A percentile compares a stretch with the other conserved stretches of the same genome.
These are phyloP conservation scores for Colletotrichum graminicola DNA, from an alignment of 2,329 filamentous ascomycete genomes.

Conservation along the genomic window DNA sequence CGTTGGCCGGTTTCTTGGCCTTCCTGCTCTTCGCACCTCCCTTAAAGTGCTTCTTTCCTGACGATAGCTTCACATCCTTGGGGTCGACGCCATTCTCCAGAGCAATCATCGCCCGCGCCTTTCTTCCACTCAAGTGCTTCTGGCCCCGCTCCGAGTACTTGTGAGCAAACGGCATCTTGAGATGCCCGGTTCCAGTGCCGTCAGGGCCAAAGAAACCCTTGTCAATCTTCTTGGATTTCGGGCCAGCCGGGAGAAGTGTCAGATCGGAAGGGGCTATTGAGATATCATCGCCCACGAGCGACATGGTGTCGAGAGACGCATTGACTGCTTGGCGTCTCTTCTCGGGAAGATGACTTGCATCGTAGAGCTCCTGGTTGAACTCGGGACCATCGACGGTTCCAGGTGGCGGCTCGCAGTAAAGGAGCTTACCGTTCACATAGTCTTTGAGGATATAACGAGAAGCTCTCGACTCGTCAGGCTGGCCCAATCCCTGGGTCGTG, in stretches of 20 bases:
- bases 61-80: slow-evolving; percentile 75
- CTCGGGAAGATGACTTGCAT: slow-evolving; percentile 82
- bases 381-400: slow-evolving; percentile 75
- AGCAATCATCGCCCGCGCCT: slow-evolving; percentile 83
- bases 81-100: slow-evolving; percentile 88
- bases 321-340: slow-evolving; percentile 79
- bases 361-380: slow-evolving; percentile 93
- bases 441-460: slow-evolving; percentile 93
- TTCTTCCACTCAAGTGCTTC: slow-evolving; percentile 84
- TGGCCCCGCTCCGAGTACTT: slow-evolving; percentile 87
- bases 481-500: slow-evolving; percentile 87
- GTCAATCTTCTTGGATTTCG: slow-evolving; percentile 84
- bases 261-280: slow-evolving; percentile 59
- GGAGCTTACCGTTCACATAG: slow-evolving; percentile 95
- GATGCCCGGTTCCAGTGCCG: slow-evolving; percentile 70
- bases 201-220: slow-evolving; percentile 85
- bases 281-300: slow-evolving; percentile 54
- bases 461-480: slow-evolving; percentile 93
- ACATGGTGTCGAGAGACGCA: slow-evolving; percentile 61
- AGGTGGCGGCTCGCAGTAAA: slow-evolving; percentile 92
- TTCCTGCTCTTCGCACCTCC: slow-evolving; percentile 72
- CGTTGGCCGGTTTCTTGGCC: slow-evolving; percentile 61
- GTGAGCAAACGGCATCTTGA: slow-evolving; percentile 87
- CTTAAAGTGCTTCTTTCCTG: slow-evolving; percentile 95
- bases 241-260: slow-evolving; percentile 67